Evolutionary conservation across 176 grass and related monocot genomes (phyloP), one percentile per base, ranked within the genome.

Genomic region (Themeda triandra): DNA sequence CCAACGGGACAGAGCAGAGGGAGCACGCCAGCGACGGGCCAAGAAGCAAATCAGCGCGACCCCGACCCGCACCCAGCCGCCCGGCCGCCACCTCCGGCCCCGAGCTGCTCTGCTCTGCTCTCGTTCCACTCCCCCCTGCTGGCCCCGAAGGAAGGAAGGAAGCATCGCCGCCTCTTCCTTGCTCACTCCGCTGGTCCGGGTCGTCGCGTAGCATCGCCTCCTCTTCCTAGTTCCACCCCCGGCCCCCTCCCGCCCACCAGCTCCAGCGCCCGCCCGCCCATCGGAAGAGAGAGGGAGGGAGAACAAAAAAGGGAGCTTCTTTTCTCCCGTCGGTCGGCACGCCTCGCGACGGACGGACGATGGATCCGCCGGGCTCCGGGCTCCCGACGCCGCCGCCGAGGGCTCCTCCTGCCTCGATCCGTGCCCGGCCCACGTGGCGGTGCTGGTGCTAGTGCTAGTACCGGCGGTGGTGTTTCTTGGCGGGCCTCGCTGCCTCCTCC

Each of bases 381-480:
- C 63, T 82, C 63, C 63, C 80, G 66, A 54, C 66, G 87, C 59
- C 5, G 87, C 59, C 5, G 27, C 59, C 3, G 23, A 56, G 21
- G 68, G 41, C 39, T 66, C 45, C 39, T 66, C 45, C 39, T 23
- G 69, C 12, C 63, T 75, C 48, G 48, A 89, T 80, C 82, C 60
- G 63, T 59, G 42, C 13, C 15, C 76, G 6, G 45, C 28, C 19
- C 4, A 4, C 66, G 14, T 24, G 77, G 60, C 66, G 60, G 13
- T 40, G 77, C 18, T 27, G 77, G 18, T 27, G 77, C 27, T 66
- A 31, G n/a, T 73, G 67, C 41, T 65, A 51, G 84, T 11, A 18
- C 66, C 56, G 8, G 15, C 77, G 42, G 5, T 25, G 70, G 74
- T 28, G 63, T 39, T 48, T 33, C 25, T 23, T 68, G 8, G 25